Conservation (phyloP, 1,284 basidiomycete species). For the Abortiporus biennis region DNA sequence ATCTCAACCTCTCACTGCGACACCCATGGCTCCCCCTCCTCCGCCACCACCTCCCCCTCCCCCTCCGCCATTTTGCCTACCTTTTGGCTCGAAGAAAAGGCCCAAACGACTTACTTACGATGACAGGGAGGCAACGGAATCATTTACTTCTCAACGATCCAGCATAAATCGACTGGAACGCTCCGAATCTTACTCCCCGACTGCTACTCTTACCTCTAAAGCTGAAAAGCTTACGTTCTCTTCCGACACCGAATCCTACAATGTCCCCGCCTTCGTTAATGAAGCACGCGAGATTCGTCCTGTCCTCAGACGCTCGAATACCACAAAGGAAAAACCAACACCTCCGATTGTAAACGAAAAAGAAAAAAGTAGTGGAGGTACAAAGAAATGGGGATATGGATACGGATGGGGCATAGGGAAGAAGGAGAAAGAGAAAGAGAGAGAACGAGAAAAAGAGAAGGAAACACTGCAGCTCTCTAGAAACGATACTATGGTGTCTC, state of each 20-base stretch:
- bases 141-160: slow-evolving; percentile 22
- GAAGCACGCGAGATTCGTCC: slow-evolving; percentile 24
- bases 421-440: slow-evolving; percentile 40
- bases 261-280: slow-evolving; percentile 18
- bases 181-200: slow-evolving; percentile 29
- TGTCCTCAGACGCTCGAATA: slow-evolving; percentile 19
- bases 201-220: slow-evolving; percentile 31
- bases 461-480: slow-evolving; percentile 19
- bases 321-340: slow-evolving; percentile 22
- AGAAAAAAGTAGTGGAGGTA: slow-evolving; percentile 38
- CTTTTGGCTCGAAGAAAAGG: slow-evolving; percentile 22
- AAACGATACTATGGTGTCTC: slow-evolving; percentile 23
- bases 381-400: slow-evolving; percentile 43
- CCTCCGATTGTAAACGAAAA: slow-evolving; percentile 31
- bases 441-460: slow-evolving; percentile 27
- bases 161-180: slow-evolving; percentile 22
- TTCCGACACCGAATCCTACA: slow-evolving; percentile 29
- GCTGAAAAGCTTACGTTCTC: slow-evolving; percentile 32
- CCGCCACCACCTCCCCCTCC: slow-evolving; percentile 21
- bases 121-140: slow-evolving; percentile 18
- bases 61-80: slow-evolving; percentile 23
- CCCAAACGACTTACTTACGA: slow-evolving; percentile 23
- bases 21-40: slow-evolving; percentile 26
- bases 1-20: slow-evolving; percentile 16
- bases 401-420: slow-evolving; percentile 68